These are phyloP conservation scores for Digitaria exilis DNA, from an alignment of 202 grass and related monocot species.

Conservation along the genomic window DNA sequence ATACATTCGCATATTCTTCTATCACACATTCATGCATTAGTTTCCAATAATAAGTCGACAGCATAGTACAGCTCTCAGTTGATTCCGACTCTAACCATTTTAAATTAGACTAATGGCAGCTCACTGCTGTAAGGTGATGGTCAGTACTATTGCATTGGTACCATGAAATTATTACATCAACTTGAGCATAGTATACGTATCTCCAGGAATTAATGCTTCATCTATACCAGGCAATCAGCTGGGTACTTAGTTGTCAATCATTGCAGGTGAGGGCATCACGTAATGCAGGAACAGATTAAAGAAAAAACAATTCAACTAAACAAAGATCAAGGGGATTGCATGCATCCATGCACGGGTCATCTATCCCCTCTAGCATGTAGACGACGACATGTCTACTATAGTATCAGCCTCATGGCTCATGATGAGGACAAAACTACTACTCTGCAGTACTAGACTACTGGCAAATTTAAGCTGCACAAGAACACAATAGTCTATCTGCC, in stretches of 20 bases:
- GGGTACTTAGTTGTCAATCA: constrained; percentile 35
- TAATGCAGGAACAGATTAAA: constrained; percentile 19
- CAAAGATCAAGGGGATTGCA: constrained; percentile 31
- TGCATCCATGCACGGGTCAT: constrained; percentile 38
- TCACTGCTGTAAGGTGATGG: neutral
- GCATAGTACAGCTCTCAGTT: neutral
- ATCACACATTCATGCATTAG: neutral
- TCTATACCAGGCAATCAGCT: constrained; percentile 30
- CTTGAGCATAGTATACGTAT: constrained; percentile 30
- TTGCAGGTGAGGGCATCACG: constrained; percentile 55
- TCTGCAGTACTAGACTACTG: neutral
- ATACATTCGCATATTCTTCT: neutral
- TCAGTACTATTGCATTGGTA: constrained; percentile 19
- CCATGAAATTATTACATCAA: neutral
- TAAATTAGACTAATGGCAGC: constrained; percentile 16
- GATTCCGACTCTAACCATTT: constrained; percentile 14
- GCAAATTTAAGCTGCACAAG: constrained; percentile 1
- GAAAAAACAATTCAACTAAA: constrained; percentile 4
- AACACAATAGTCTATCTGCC: constrained; percentile 30
- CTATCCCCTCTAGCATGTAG: neutral
- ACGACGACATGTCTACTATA: neutral
- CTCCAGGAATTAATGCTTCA: neutral
- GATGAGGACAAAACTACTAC: constrained; percentile 12
- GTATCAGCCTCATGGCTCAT: constrained; percentile 10
- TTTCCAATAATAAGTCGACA: constrained; percentile 3